Evolutionary conservation across 192 early-diverging fungal genomes (phyloP).

Genomic region (Backusella luteola): DNA sequence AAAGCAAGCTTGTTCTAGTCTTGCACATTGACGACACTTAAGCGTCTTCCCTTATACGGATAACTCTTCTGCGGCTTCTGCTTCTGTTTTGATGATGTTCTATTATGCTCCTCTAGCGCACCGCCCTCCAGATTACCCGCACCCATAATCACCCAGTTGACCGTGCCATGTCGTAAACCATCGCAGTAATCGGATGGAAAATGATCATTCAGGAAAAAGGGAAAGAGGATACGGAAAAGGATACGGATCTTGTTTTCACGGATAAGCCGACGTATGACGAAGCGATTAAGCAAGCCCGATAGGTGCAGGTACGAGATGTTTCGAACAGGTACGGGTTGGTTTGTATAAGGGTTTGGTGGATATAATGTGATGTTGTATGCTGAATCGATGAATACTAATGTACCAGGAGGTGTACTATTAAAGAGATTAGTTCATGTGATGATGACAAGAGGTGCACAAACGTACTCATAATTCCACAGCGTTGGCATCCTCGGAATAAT

Average conservation of each 20-base stretch:
- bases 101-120: background rate
- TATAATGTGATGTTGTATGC: constrained; percentile 45
- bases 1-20: background rate
- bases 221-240: constrained; percentile 43
- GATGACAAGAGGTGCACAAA: background rate
- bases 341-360: constrained; percentile 49
- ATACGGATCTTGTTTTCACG: constrained; percentile 45
- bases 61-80: background rate
- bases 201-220: constrained; percentile 57
- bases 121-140: constrained; percentile 21
- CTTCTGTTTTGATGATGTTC: background rate
- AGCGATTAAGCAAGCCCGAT: constrained; percentile 47
- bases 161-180: constrained; percentile 42
- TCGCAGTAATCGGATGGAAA: constrained; percentile 52
- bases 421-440: background rate
- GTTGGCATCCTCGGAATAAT: constrained; percentile 1
- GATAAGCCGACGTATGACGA: constrained; percentile 44
- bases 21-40: background rate
- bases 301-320: constrained; percentile 53
- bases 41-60: background rate
- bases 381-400: constrained; percentile 53
- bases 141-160: constrained; percentile 43
- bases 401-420: constrained; percentile 51
- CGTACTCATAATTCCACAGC: constrained; percentile 3
- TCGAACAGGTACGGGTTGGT: constrained; percentile 47